Evolutionary conservation across 2,329 filamentous ascomycete species (phyloP).

Genomic region (Chrysoporthe austroafricana): DNA sequence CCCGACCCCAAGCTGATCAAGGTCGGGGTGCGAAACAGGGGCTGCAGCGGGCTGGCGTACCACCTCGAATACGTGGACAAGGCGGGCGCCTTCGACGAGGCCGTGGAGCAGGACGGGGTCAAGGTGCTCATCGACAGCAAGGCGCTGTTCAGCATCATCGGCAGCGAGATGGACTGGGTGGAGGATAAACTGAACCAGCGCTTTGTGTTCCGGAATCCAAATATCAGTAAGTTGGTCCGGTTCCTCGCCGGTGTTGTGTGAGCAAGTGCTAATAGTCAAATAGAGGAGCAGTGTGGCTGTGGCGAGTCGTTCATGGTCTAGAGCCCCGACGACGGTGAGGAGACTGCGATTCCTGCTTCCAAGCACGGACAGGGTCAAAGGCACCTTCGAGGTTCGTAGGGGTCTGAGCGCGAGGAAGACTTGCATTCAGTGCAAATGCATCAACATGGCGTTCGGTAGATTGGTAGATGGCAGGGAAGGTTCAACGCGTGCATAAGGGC

Average conservation of each 20-base stretch:
- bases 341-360: neutral
- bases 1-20: conserved; percentile 92
- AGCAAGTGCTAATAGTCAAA: conserved; percentile 36
- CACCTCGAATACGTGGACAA: conserved; percentile 95
- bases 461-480: neutral
- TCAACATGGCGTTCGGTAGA: conserved; percentile 22
- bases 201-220: conserved; percentile 96
- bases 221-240: conserved; percentile 78
- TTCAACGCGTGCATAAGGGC: neutral
- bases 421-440: conserved; percentile 13
- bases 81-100: conserved; percentile 84
- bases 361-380: too few relatives aligned
- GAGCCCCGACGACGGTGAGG: conserved; percentile 17
- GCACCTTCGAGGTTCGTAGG: neutral
- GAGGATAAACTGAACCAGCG: conserved; percentile 92
- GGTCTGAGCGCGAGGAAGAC: neutral
- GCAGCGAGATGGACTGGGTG: conserved; percentile 98
- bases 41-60: conserved; percentile 92
- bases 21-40: conserved; percentile 90
- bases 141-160: conserved; percentile 96
- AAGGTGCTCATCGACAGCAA: conserved; percentile 97
- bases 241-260: neutral
- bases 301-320: conserved; percentile 94
- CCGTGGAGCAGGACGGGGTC: conserved; percentile 93
- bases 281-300: conserved; percentile 94